These are phyloP conservation scores for Sugiyamaella grinbergsii DNA, from an alignment of 1,139 yeast species.

Conservation along the genomic window DNA sequence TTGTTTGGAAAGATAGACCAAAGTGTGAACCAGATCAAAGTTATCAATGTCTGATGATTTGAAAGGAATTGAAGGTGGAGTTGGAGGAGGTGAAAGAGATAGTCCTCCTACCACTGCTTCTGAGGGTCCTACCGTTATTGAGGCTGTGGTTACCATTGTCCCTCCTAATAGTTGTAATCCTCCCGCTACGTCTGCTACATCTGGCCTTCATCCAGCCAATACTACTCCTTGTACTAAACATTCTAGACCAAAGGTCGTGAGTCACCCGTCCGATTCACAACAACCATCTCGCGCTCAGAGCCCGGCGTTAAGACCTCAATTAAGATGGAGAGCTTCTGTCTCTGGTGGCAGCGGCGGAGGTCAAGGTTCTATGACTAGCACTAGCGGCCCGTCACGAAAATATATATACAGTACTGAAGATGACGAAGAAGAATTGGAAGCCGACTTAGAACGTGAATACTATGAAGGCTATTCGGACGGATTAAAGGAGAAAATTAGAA, in stretches of 20 bases:
- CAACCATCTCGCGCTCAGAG: slow-evolving; percentile 17
- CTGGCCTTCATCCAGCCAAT: too few relatives aligned
- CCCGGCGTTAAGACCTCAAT: slow-evolving; percentile 25
- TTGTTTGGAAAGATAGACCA: background rate
- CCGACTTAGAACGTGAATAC: slow-evolving; percentile 62
- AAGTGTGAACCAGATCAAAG: background rate
- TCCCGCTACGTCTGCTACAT: background rate
- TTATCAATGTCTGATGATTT: slow-evolving; percentile 22
- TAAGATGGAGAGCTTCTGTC: slow-evolving; percentile 27
- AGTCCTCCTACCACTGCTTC: slow-evolving; percentile 1
- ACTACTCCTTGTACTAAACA: slow-evolving; percentile 7
- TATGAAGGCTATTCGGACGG: slow-evolving; percentile 76
- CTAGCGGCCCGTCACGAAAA: slow-evolving; percentile 16
- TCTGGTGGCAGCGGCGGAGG: slow-evolving; percentile 15
- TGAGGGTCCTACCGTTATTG: too few relatives aligned
- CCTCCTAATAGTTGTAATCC: slow-evolving; percentile 1
- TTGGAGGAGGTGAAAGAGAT: slow-evolving; percentile 7
- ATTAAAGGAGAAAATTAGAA: slow-evolving; percentile 45
- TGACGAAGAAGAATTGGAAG: slow-evolving; percentile 63
- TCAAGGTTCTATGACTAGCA: background rate
- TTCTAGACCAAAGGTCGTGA: background rate
- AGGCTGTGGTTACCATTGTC: background rate
- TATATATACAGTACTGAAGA: slow-evolving; percentile 59
- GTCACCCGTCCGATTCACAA: background rate
- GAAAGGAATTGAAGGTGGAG: slow-evolving; percentile 5